phyloP scores from a whole-genome alignment of 331 rosid genomes.

The Stylosanthes scabra region DNA sequence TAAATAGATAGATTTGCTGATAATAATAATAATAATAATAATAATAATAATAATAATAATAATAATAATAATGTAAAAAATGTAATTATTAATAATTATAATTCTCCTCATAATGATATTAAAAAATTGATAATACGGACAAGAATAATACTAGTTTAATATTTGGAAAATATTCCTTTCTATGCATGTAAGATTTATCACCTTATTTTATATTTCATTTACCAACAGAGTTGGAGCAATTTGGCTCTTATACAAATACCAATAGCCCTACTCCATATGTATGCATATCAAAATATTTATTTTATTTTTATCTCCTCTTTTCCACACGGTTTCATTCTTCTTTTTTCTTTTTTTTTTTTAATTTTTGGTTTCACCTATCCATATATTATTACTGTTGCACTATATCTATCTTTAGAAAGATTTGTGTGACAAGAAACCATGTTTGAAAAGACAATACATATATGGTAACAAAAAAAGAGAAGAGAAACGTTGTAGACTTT shows the following conservation, averaged over 20 bases:
- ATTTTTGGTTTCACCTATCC: neutral
- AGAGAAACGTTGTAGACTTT: neutral
- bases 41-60: too few relatives aligned
- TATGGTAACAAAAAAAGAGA: neutral
- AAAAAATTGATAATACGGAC: too few relatives aligned
- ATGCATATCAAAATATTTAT: too few relatives aligned
- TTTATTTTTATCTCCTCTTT: neutral
- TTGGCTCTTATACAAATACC: neutral
- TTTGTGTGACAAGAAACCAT: constrained; percentile 15
- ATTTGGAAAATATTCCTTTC: constrained; percentile 15
- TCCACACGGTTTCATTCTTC: neutral
- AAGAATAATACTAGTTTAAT: neutral
- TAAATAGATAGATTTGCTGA: too few relatives aligned
- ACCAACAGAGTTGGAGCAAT: constrained; percentile 24
- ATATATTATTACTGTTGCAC: neutral
- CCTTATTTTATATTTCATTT: neutral
- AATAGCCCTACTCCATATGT: neutral
- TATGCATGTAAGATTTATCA: neutral
- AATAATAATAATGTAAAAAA: too few relatives aligned
- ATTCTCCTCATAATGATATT: too few relatives aligned
- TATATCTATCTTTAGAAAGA: neutral
- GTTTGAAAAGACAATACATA: neutral
- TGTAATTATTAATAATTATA: too few relatives aligned
- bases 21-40: too few relatives aligned
- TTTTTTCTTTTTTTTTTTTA: neutral